Conservation (phyloP, 1,139 yeast genomes). For the Candida sp. region DNA sequence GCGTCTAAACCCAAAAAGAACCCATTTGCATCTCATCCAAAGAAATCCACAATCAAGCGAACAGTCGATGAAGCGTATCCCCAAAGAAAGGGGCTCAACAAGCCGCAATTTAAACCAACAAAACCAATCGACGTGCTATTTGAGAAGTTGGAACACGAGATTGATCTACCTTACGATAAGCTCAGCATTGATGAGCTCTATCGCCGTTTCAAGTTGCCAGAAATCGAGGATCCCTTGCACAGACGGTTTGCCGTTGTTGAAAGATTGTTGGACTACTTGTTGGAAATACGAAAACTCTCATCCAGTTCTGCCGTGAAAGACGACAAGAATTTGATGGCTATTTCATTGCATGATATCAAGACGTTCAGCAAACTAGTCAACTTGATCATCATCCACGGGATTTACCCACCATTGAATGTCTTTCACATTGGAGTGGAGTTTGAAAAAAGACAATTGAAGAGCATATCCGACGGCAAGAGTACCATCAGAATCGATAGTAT, state of each 20-base stretch:
- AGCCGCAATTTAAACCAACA: conserved; percentile 32
- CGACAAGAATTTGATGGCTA: conserved; percentile 55
- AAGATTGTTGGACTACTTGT: conserved; percentile 32
- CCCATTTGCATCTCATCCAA: conserved; percentile 32
- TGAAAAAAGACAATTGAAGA: conserved; percentile 58
- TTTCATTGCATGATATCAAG: conserved; percentile 86
- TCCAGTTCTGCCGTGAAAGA: conserved; percentile 19
- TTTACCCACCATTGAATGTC: conserved; percentile 63
- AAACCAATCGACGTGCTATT: conserved; percentile 43
- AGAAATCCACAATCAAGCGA: conserved; percentile 36
- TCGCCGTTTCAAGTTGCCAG: conserved; percentile 10
- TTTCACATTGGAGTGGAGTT: conserved; percentile 69
- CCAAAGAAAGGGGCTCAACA: conserved; percentile 37
- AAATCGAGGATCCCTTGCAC: conserved; percentile 5
- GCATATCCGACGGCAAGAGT: conserved; percentile 34
- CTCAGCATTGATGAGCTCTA: conserved; percentile 22
- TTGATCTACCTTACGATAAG: conserved; percentile 27
- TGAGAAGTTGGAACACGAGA: conserved; percentile 30
- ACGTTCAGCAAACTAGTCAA: conserved; percentile 69
- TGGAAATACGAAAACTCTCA: conserved; percentile 41
- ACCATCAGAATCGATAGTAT: conserved; percentile 25
- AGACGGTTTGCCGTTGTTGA: conserved; percentile 27
- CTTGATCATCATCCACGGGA: conserved; percentile 68
- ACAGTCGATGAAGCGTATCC: conserved; percentile 40
- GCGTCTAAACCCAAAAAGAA: conserved; percentile 20